Percentiles rank a stretch among this genome's conserved stretches.
Conservation (phyloP, 352 stramenopile genomes). For the Phytophthora podocarpi region DNA sequence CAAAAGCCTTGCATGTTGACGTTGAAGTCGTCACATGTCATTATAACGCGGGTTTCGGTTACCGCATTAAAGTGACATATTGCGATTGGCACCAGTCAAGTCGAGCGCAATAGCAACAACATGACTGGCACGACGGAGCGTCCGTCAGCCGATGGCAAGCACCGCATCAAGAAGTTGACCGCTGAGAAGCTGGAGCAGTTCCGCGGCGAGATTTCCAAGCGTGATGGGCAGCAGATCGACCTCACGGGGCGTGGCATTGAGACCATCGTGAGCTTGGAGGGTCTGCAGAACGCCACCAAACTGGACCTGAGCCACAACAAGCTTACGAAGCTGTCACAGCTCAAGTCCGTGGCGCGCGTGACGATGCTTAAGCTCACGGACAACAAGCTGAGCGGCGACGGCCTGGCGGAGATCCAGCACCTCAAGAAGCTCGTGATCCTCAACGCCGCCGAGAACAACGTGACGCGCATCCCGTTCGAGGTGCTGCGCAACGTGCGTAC, state of each 20-base stretch:
- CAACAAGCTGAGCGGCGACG: slow-evolving; percentile 80
- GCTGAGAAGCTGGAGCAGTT: slow-evolving; percentile 74
- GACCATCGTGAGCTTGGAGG: slow-evolving; percentile 76
- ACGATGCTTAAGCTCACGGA: slow-evolving; percentile 84
- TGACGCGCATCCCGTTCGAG: slow-evolving; percentile 73
- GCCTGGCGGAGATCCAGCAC: slow-evolving; percentile 68
- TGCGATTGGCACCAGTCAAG: slow-evolving; percentile 9
- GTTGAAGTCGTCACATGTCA: slow-evolving; percentile 19
- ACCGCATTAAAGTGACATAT: slow-evolving; percentile 8
- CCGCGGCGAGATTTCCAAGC: slow-evolving; percentile 48
- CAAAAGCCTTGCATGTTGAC: no score
- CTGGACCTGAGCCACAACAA: slow-evolving; percentile 88
- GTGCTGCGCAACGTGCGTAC: slow-evolving; percentile 68
- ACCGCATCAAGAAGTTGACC: slow-evolving; percentile 90
- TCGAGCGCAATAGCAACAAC: background rate
- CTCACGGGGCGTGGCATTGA: slow-evolving; percentile 79
- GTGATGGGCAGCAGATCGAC: slow-evolving; percentile 59
- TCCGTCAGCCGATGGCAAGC: slow-evolving; percentile 40
- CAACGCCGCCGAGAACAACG: slow-evolving; percentile 76
- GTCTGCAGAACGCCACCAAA: slow-evolving; percentile 65
- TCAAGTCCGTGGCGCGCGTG: slow-evolving; percentile 60
- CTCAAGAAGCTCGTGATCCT: slow-evolving; percentile 85
- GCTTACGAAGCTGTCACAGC: slow-evolving; percentile 78
- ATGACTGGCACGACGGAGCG: slow-evolving; percentile 18
- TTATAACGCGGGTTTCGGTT: background rate